Evolutionary conservation across 441 rosid species (phyloP).

Genomic region (Caryocar brasiliense): DNA sequence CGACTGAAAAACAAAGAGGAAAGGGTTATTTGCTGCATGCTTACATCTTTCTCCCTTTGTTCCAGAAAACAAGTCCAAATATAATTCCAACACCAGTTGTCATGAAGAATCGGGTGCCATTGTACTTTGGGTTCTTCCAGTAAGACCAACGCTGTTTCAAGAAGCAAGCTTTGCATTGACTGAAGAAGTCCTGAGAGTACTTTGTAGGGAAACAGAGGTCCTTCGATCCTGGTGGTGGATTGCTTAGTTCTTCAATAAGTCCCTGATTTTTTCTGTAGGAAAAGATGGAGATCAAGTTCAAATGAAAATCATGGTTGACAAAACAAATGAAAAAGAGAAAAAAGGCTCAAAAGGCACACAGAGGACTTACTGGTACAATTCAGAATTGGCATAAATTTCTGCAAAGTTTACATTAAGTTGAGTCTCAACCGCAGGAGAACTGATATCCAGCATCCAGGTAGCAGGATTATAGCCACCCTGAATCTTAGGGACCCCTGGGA

Average conservation of each 20-base stretch:
- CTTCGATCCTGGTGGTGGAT: conserved; percentile 32
- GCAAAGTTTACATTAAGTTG: conserved; percentile 49
- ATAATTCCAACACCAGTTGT: conserved; percentile 34
- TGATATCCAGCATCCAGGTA: conserved; percentile 59
- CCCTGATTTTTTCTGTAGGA: conserved; percentile 40
- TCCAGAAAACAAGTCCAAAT: conserved; percentile 51
- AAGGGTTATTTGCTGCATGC: not conserved
- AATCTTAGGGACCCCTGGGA: conserved; percentile 49
- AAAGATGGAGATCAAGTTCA: not conserved
- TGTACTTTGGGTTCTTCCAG: conserved; percentile 53
- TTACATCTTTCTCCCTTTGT: conserved; percentile 37
- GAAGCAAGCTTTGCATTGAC: conserved; percentile 56
- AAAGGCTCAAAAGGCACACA: not conserved
- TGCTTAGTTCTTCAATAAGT: conserved; percentile 41
- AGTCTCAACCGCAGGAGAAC: conserved; percentile 30
- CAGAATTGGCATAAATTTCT: conserved; percentile 39
- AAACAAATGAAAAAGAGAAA: not conserved
- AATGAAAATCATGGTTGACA: not conserved
- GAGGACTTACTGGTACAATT: conserved; percentile 30
- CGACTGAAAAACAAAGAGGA: not conserved
- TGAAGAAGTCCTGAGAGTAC: conserved; percentile 40
- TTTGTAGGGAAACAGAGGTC: conserved; percentile 47
- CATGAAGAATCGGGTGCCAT: conserved; percentile 35
- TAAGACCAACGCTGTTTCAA: conserved; percentile 57
- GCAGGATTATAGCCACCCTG: conserved; percentile 51